Evolutionary conservation across 1,284 basidiomycete species (phyloP).

Genomic region (Ustilago lituana): DNA sequence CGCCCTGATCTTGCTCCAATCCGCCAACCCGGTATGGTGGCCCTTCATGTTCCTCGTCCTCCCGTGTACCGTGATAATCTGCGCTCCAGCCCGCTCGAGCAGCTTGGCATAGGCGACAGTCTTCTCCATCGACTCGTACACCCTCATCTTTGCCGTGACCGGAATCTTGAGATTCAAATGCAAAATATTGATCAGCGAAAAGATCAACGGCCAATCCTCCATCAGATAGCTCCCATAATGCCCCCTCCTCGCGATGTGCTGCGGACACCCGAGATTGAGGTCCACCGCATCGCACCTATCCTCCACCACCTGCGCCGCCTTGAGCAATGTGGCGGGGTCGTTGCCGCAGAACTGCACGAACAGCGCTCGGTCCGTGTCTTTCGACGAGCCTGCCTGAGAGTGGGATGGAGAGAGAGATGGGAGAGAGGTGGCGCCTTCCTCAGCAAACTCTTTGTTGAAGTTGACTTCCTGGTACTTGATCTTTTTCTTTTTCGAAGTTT

Average conservation of each 20-base stretch:
- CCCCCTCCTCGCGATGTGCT: slow-evolving; percentile 89
- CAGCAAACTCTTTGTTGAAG: slow-evolving; percentile 50
- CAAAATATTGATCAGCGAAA: slow-evolving; percentile 58
- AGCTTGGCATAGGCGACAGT: slow-evolving; percentile 93
- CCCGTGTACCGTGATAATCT: slow-evolving; percentile 93
- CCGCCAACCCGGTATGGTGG: slow-evolving; percentile 78
- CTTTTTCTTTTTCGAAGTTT: slow-evolving; percentile 43
- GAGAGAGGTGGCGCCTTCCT: slow-evolving; percentile 49
- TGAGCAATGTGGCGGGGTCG: slow-evolving; percentile 77
- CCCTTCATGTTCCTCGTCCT: slow-evolving; percentile 91
- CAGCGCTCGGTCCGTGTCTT: slow-evolving; percentile 78
- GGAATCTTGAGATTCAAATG: slow-evolving; percentile 86
- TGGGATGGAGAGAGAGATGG: too few species aligned
- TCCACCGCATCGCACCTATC: slow-evolving; percentile 80
- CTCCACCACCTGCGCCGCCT: slow-evolving; percentile 56
- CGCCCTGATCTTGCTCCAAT: slow-evolving; percentile 81
- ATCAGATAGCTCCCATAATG: slow-evolving; percentile 90
- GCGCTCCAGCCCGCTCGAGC: slow-evolving; percentile 93
- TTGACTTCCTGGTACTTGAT: slow-evolving; percentile 41
- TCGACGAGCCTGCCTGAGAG: slow-evolving; percentile 16
- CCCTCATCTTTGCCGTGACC: slow-evolving; percentile 94
- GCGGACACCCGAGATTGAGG: slow-evolving; percentile 89
- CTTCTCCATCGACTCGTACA: slow-evolving; percentile 84
- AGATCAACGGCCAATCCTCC: slow-evolving; percentile 86
- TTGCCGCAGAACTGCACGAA: slow-evolving; percentile 94